Conservation (phyloP, 2,329 filamentous ascomycete genomes). For the Neoascochyta sp. region DNA sequence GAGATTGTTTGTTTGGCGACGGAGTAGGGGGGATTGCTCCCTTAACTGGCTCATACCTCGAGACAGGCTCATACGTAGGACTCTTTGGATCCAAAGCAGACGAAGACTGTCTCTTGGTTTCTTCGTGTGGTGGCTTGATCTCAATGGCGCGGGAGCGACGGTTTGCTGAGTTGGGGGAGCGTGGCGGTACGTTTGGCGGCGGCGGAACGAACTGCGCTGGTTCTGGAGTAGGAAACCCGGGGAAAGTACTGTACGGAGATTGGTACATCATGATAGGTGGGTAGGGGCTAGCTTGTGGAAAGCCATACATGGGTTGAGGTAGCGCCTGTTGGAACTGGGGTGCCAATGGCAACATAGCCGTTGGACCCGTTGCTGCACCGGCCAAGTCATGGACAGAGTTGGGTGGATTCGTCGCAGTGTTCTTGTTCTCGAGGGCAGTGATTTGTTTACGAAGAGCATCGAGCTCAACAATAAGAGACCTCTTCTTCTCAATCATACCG, state of each 20-base stretch:
- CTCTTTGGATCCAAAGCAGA: constrained; percentile 40
- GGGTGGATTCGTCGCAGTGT: constrained; percentile 5
- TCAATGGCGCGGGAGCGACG: constrained; percentile 41
- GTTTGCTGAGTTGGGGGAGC: constrained; percentile 30
- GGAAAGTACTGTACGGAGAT: constrained; percentile 18
- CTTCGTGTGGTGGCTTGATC: constrained; percentile 38
- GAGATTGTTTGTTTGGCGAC: constrained; percentile 30
- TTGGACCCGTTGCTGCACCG: constrained; percentile 5
- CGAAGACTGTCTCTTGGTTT: constrained; percentile 19
- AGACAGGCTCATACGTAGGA: constrained; percentile 38
- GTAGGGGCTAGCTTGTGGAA: constrained; percentile 19
- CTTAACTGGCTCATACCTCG: constrained; percentile 11
- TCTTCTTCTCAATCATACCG: constrained; percentile 36
- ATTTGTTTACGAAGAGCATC: constrained; percentile 37
- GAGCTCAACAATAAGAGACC: constrained; percentile 34
- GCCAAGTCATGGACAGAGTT: constrained; percentile 10
- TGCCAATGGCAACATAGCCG: constrained; percentile 15
- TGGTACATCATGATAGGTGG: constrained; percentile 28
- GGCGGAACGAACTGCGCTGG: constrained; percentile 19
- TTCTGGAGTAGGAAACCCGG: constrained; percentile 16
- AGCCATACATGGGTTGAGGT: constrained; percentile 23
- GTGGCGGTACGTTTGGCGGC: constrained; percentile 11
- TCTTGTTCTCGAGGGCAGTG: constrained; percentile 22
- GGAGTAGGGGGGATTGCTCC: constrained; percentile 27
- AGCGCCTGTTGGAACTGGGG: constrained; percentile 25